These are phyloP conservation scores for Scenedesmus sp. DNA, from an alignment of 163 green algal species.

Conservation along the genomic window DNA sequence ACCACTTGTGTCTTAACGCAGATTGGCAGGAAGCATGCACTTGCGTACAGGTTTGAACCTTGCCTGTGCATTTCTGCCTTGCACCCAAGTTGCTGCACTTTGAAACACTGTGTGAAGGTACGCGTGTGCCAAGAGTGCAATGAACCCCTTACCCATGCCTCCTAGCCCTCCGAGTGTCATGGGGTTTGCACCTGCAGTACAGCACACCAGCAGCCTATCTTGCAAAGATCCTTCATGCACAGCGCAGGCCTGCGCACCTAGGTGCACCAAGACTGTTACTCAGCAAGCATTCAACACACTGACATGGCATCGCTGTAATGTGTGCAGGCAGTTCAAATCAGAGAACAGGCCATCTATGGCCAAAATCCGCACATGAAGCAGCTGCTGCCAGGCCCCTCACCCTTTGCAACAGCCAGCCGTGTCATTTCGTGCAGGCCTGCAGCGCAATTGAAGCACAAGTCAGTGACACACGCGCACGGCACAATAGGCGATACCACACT, in stretches of 20 bases:
- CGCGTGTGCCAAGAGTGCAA: too few relatives aligned
- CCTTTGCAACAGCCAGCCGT: constrained; percentile 26
- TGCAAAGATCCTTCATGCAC: neutral
- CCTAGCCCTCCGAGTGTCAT: constrained; percentile 8
- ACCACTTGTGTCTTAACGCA: too few relatives aligned
- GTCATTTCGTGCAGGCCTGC: constrained; percentile 38
- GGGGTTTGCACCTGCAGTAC: constrained; percentile 17
- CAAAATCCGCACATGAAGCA: neutral
- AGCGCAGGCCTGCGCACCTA: neutral
- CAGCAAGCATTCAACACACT: neutral
- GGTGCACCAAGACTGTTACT: neutral
- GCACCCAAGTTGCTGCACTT: too few relatives aligned
- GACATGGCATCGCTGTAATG: too few relatives aligned
- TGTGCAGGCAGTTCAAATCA: too few relatives aligned
- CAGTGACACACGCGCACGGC: neutral
- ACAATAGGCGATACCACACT: neutral
- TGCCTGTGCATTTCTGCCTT: too few relatives aligned
- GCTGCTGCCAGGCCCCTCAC: neutral
- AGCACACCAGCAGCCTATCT: neutral
- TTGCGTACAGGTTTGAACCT: too few relatives aligned
- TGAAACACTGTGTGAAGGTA: too few relatives aligned
- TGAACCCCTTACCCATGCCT: constrained; percentile 17
- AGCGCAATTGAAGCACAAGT: neutral
- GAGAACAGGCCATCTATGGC: too few relatives aligned
- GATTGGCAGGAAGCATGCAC: too few relatives aligned